A percentile compares a stretch with the other conserved stretches of the same genome.
Evolutionary conservation across 148 eudicot genomes (phyloP).

Genomic region (Gaultheria prostrata): DNA sequence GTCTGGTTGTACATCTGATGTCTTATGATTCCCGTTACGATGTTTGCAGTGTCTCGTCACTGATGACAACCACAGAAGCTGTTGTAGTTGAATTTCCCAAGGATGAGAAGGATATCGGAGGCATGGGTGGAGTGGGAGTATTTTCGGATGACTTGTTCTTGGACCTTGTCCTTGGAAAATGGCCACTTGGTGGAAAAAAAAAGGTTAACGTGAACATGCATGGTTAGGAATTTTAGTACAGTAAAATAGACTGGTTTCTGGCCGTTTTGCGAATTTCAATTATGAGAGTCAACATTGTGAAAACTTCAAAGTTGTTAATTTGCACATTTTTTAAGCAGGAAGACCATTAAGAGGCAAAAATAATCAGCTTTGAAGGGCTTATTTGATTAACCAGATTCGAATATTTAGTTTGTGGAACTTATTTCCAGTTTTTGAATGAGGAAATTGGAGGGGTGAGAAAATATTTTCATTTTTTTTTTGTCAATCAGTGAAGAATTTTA

Average conservation of each 20-base stretch:
- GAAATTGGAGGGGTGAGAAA: not conserved
- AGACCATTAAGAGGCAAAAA: too few species aligned
- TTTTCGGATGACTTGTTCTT: not conserved
- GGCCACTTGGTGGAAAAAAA: not conserved
- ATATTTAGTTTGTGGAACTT: too few species aligned
- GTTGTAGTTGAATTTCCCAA: constrained; percentile 42
- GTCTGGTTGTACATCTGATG: not conserved
- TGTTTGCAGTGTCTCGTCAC: constrained; percentile 33
- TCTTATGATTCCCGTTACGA: not conserved
- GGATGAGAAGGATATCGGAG: constrained; percentile 48
- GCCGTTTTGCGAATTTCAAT: too few species aligned
- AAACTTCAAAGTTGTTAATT: too few species aligned
- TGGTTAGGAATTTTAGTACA: not conserved
- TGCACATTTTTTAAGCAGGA: too few species aligned
- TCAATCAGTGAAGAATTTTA: too few species aligned
- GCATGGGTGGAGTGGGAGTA: constrained; percentile 34
- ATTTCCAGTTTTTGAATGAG: not conserved
- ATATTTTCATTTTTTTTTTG: too few species aligned
- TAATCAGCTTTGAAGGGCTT: too few species aligned
- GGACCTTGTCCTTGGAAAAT: not conserved
- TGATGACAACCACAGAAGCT: constrained; percentile 46
- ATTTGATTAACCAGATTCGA: not conserved
- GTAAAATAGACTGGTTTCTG: not conserved
- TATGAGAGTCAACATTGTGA: too few species aligned
- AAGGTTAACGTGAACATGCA: not conserved